Base-by-base conservation (phyloP, 352 stramenopile genomes). In the Phytophthora pluvialis region DNA sequence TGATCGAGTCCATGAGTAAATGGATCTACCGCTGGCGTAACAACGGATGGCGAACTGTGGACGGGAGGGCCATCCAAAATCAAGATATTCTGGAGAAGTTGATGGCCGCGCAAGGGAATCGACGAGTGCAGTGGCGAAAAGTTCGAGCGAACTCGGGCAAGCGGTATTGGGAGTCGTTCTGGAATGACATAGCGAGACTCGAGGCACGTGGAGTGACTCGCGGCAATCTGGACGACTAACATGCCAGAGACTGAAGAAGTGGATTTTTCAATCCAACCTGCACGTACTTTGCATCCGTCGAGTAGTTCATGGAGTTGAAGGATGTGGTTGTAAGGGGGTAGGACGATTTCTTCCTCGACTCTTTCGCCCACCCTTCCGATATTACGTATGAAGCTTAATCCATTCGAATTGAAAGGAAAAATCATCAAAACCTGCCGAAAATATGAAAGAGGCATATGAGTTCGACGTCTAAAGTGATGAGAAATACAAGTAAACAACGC, bases 11-110 rank as follows among this genome's bases (percentile, higher is more conserved):
- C 8, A 71, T 67, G 67, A 60, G 25, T 16, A 51, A 64, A 16
- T 71, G 61, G 54, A 36, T 74, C 9, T 52, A 67, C 28, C 29
- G 40, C 13, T 74, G 67, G 67, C 12, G 33, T 9, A 54, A 53
- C 43, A 67, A 67, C 15, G 60, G 60, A 9, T 74, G 66, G 60
- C 9, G 28, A n/a, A 70, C 43, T 4, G 31, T 61, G 36, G 43
- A 36, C 4, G 67, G 55, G 6, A 32, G 15, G 15, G 36, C 53
- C 0, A 54, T 71, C 10, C 32, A 57, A 38, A 71, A 75, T 38
- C 42, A 25, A 21, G 45, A 71, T 45, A 16, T 75, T 15, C 33
- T 67, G 31, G 31, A 61, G 28, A 44, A 60, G 32, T 25, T 75
- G 5, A 46, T 62, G 35, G 43, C 26, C 1, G 39, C 57, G 5